These are phyloP conservation scores for Fusarium humuli DNA, from an alignment of 2,329 filamentous ascomycete species.

Conservation along the genomic window DNA sequence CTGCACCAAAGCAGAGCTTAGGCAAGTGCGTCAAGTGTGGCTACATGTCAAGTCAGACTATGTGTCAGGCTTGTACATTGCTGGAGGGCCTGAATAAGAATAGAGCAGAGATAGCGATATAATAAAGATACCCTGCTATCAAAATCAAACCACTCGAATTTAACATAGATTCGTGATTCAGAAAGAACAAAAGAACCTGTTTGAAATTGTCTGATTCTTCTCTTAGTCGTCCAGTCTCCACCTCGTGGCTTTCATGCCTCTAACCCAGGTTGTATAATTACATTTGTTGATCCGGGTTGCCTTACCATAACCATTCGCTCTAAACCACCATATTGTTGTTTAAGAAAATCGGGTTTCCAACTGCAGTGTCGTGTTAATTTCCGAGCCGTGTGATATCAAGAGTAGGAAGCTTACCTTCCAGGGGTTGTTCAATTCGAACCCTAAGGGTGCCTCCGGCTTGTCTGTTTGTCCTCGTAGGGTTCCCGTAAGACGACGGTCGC, in stretches of 20 bases:
- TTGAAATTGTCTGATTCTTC: constrained; percentile 30
- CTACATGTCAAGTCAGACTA: constrained; percentile 92
- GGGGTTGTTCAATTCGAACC: constrained; percentile 72
- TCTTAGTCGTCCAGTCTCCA: constrained; percentile 12
- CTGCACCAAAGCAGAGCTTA: constrained; percentile 73
- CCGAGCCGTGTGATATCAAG: not conserved
- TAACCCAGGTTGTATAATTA: constrained; percentile 38
- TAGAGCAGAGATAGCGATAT: constrained; percentile 68
- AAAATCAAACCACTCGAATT: not conserved
- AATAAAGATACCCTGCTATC: constrained; percentile 37
- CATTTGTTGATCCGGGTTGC: constrained; percentile 28
- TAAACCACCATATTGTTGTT: constrained; percentile 19
- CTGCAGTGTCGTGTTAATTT: constrained; percentile 49
- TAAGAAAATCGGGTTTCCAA: constrained; percentile 66
- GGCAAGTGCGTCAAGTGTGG: constrained; percentile 89
- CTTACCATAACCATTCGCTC: constrained; percentile 22
- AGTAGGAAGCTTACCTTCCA: constrained; percentile 66
- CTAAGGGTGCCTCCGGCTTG: constrained; percentile 64
- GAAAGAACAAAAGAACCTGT: not conserved
- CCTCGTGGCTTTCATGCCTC: constrained; percentile 10
- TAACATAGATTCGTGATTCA: not conserved
- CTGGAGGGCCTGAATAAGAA: constrained; percentile 92
- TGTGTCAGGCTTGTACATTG: constrained; percentile 93
- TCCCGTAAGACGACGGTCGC: constrained; percentile 71
- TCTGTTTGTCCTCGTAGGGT: constrained; percentile 69